Base-by-base conservation (phyloP, 2,329 filamentous ascomycete genomes). In the Sporothrix mexicana region DNA sequence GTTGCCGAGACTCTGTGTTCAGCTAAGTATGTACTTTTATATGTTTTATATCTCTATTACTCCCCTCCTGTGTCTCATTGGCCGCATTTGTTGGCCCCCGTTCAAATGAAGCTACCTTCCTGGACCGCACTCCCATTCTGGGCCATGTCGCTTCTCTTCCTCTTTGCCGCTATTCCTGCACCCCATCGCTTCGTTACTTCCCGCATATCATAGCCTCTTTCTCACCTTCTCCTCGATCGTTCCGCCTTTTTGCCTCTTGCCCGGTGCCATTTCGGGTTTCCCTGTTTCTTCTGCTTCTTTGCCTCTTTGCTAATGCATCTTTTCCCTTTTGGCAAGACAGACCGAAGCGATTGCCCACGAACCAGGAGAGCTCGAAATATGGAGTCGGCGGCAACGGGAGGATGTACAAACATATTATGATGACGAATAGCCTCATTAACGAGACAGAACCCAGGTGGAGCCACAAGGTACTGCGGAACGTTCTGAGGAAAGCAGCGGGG, bases 231-330 rank as follows among this genome's bases (percentile, higher is more conserved):
- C 12, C 17, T 20, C 17, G 15, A 23, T 43, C 10, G 3, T 25
- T 57, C 49, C 17, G 67, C 67, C 10, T 41, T 25, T 45, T 49
- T 69, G 68, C 20, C 20, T 61, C 53, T 61, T 49, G 10, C 20
- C 70, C 59, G 47, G 47, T 71, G 70, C 59, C 47, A 10, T 71
- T 66, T 71, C 59, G 47, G 59, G 59, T 72, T 62, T 43, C 51
- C 43, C 20, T 57, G 17, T 36, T 36, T 36, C 30, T 36, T 43
- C 25, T 59, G 13, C 17, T n/a, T 59, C 23, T 57, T 12, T 10
- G 30, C 9, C 25, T 25, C 30, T 23, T 25, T 57, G 13, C 25
- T 36, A 23, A 17, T 6, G 51, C 23, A 59, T 15, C 25, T 9
- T 30, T n/a, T 17, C 20, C 61, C 25, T 36, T n/a, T 66, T 49